Evolutionary conservation across 139 green algal species (phyloP), one percentile per base, ranked within the genome.

Genomic region (Volvox reticuliferus): DNA sequence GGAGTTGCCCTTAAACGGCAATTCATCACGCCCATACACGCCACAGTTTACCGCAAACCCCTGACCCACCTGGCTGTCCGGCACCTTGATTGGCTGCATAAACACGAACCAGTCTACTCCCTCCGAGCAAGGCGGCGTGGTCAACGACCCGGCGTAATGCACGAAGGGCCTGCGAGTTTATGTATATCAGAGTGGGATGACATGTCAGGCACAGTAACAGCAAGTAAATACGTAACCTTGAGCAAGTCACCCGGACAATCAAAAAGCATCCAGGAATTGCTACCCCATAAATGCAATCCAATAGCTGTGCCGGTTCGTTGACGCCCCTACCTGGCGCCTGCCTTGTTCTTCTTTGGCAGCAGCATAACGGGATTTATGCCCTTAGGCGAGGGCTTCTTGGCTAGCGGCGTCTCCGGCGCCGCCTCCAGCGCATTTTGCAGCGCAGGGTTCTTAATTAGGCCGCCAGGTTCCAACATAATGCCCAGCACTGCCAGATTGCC

Each of bases 111-210:
- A 99, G 28, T 96, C 91, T 63, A 99, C 96, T 0, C 87, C 91
- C 92, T 99, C 97, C 1, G 93, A 95, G 94, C 97, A 99, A 1
- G 96, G 96, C 1, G 97, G 97, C 16, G 97, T 99, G 30, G 97
- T 99, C 26, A 99, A 93, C 17, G 95, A 97, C 62, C 97, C 97
- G 19, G 65, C 89, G 93, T 99, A 99, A 89, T 94, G 93, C 2
- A 97, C 86, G 88, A 95, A 98, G 13, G 86, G 76, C 79, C 88
- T 91, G 79, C 88, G 26, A 30, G 61, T 55, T 55, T 14, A 55
- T 9, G n/a, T n/a, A 55, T 55, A 14, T 55, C 9, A 9, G 44
- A 55, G 44, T 9, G 44, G 44, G 44, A 55, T 14, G 44, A 55
- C 5, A 14, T 55, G 44, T 55, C 9, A 14, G 44, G 44, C 44